These are phyloP conservation scores for Diplodia mutila DNA, from an alignment of 2,329 filamentous ascomycete genomes.

Conservation along the genomic window DNA sequence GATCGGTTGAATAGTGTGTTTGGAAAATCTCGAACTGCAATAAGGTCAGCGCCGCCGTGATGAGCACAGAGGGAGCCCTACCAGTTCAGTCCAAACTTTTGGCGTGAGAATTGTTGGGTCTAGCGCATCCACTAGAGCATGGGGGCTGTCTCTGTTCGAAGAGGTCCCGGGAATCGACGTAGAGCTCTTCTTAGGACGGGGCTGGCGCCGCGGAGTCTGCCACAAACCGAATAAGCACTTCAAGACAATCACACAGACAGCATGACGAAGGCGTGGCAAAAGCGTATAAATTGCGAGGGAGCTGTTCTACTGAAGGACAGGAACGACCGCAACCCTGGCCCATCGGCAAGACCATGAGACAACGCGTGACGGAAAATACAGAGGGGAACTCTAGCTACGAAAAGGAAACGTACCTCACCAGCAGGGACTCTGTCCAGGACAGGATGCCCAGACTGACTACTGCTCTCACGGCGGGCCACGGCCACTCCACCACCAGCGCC, in stretches of 20 bases:
- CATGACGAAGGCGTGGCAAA: constrained; percentile 16
- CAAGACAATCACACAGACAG: constrained; percentile 14
- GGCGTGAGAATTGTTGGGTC: constrained; percentile 65
- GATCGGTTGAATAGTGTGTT: constrained; percentile 71
- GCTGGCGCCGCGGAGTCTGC: constrained; percentile 24
- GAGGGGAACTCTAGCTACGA: constrained; percentile 3
- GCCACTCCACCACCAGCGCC: constrained; percentile 35
- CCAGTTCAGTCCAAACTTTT: constrained; percentile 67
- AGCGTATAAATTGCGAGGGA: constrained; percentile 23
- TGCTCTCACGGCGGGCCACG: constrained; percentile 37
- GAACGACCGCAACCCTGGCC: constrained; percentile 4
- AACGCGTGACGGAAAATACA: neutral
- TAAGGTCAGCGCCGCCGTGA: constrained; percentile 29
- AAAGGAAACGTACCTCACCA: constrained; percentile 26
- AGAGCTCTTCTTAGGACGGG: constrained; percentile 45
- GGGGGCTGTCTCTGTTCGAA: constrained; percentile 51
- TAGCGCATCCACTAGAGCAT: constrained; percentile 60
- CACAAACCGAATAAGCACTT: constrained; percentile 22
- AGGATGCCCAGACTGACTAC: constrained; percentile 24
- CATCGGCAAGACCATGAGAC: constrained; percentile 13
- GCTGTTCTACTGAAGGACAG: constrained; percentile 22
- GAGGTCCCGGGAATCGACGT: constrained; percentile 38
- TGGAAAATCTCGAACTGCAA: constrained; percentile 66
- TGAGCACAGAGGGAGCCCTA: constrained; percentile 17
- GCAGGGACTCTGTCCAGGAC: constrained; percentile 12